These are phyloP conservation scores for Malassezia sp. DNA, from an alignment of 1,284 basidiomycete species.

Conservation along the genomic window DNA sequence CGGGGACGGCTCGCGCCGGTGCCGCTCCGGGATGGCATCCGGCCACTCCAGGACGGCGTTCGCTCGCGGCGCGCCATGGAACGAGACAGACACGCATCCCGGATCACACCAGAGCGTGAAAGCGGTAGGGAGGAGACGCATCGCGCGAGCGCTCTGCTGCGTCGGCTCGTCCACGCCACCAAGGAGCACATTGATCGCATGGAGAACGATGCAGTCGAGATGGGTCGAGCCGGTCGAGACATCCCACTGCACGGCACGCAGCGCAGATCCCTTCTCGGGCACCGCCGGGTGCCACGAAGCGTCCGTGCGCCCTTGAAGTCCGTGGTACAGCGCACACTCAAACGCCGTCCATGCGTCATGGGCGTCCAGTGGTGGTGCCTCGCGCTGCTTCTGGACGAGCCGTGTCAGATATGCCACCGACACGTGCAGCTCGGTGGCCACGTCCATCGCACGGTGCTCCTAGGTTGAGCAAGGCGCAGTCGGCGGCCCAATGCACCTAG, in stretches of 20 bases:
- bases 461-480: too few relatives aligned
- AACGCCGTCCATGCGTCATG: neutral
- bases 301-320: neutral
- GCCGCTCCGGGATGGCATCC: too few relatives aligned
- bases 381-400: neutral
- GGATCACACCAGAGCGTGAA: slow-evolving; percentile 4
- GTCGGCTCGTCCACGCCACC: too few relatives aligned
- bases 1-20: neutral
- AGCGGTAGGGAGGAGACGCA: neutral
- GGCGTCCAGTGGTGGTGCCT: neutral
- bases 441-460: too few relatives aligned
- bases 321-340: neutral
- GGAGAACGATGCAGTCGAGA: neutral
- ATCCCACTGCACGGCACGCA: neutral
- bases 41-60: neutral
- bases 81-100: neutral
- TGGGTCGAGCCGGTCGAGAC: neutral
- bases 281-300: neutral
- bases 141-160: too few relatives aligned
- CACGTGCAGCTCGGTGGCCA: neutral
- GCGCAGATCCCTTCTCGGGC: neutral
- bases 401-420: neutral
- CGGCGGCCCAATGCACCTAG: too few relatives aligned
- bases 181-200: neutral
- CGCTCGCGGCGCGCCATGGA: too few relatives aligned